These are phyloP conservation scores for Kwoniella mangroviensis DNA, from an alignment of 768 basidiomycete genomes.

Conservation along the genomic window DNA sequence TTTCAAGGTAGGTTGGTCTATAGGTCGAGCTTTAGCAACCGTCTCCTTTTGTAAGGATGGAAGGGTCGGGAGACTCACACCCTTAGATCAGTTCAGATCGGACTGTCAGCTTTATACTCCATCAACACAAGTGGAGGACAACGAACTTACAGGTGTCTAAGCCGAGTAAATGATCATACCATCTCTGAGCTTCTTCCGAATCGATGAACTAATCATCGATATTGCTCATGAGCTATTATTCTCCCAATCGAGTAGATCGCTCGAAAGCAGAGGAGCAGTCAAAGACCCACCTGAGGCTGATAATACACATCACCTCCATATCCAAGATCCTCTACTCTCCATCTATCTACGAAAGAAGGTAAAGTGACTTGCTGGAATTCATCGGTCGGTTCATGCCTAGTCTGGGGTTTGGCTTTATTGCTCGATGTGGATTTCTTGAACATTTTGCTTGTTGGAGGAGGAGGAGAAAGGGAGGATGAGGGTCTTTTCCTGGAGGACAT, in stretches of 20 bases:
- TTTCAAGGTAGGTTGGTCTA: slow-evolving; percentile 60
- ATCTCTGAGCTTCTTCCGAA: slow-evolving; percentile 42
- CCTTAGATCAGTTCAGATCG: too few species aligned
- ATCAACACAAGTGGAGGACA: too few species aligned
- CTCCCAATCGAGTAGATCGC: background rate
- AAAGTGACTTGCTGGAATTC: slow-evolving; percentile 48
- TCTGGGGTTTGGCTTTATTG: background rate
- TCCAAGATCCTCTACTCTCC: slow-evolving; percentile 31
- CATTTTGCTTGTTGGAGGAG: background rate
- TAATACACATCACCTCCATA: slow-evolving; percentile 50
- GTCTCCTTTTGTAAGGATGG: background rate
- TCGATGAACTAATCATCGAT: slow-evolving; percentile 49
- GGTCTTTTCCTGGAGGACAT: slow-evolving; percentile 9
- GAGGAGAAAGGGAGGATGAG: slow-evolving; percentile 12
- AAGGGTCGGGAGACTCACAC: slow-evolving; percentile 3
- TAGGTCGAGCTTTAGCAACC: background rate
- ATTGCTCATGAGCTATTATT: background rate
- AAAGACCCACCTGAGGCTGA: slow-evolving; percentile 45
- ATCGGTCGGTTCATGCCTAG: slow-evolving; percentile 25
- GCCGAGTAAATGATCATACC: slow-evolving; percentile 55
- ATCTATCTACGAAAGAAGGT: slow-evolving; percentile 31
- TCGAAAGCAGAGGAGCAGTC: too few species aligned
- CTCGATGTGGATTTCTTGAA: background rate
- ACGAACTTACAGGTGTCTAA: slow-evolving; percentile 57
- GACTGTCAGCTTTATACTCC: too few species aligned